phyloP scores from a whole-genome alignment of 2,329 filamentous ascomycete genomes.

The Parastagonospora nodorum region DNA sequence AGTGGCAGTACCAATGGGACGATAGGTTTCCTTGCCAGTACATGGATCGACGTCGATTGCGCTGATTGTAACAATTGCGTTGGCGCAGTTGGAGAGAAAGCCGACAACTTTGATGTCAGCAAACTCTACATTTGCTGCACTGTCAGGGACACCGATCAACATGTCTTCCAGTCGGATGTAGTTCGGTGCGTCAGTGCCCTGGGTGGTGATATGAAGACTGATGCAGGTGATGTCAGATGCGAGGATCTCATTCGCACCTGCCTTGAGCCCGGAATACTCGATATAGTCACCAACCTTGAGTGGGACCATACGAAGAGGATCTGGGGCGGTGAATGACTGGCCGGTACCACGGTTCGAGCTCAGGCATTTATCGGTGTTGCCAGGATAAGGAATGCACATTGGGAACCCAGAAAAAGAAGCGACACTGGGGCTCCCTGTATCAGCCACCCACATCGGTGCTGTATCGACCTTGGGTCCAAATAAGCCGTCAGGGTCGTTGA shows the following conservation, averaged over 20 bases:
- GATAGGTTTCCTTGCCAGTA: constrained; percentile 46
- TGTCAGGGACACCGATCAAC: constrained; percentile 48
- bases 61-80: constrained; percentile 41
- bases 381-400: constrained; percentile 57
- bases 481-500: constrained; percentile 55
- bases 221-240: constrained; percentile 45
- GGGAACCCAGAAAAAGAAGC: constrained; percentile 58
- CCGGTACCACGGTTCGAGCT: constrained; percentile 42
- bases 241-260: constrained; percentile 36
- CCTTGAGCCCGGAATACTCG: constrained; percentile 46
- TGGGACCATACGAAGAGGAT: constrained; percentile 49
- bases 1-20: constrained; percentile 41
- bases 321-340: constrained; percentile 37
- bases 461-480: constrained; percentile 37
- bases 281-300: constrained; percentile 50
- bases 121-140: constrained; percentile 41
- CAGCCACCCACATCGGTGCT: constrained; percentile 53
- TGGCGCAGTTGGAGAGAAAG: constrained; percentile 45
- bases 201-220: constrained; percentile 49
- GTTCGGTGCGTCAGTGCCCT: constrained; percentile 38
- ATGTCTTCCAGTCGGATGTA: constrained; percentile 52
- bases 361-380: constrained; percentile 44
- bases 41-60: constrained; percentile 52
- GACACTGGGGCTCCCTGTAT: constrained; percentile 56
- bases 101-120: constrained; percentile 45